These are phyloP conservation scores for Saccharomycopsis amapae DNA, from an alignment of 805 yeast genomes.

Conservation along the genomic window DNA sequence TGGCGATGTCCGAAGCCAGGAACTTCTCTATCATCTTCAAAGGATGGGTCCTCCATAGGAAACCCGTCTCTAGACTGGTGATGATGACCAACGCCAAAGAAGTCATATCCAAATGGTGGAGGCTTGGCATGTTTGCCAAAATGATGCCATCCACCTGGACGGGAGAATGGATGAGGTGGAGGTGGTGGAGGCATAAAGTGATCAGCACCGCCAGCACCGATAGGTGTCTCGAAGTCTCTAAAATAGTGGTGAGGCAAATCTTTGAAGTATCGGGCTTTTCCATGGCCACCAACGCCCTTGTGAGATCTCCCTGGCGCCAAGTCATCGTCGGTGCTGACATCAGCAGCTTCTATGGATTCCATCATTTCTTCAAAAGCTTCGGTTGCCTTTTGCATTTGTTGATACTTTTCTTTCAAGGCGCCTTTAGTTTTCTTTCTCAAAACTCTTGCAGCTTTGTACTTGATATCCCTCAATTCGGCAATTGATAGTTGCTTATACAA, in stretches of 20 bases:
- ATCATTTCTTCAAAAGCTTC: not conserved
- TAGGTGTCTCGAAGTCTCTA: not conserved
- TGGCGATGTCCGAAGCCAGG: slow-evolving; percentile 29
- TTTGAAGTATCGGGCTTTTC: not conserved
- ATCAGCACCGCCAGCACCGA: not conserved
- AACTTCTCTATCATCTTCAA: not conserved
- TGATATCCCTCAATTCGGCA: slow-evolving; percentile 14
- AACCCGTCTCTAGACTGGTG: too few relatives aligned
- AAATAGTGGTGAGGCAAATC: not conserved
- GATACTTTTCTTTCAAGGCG: not conserved
- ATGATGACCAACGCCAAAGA: not conserved
- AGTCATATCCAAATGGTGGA: not conserved
- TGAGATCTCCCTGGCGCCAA: not conserved
- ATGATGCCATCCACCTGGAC: too few relatives aligned
- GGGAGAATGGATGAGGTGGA: not conserved
- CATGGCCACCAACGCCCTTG: not conserved
- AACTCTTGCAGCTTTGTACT: slow-evolving; percentile 18
- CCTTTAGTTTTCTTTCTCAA: slow-evolving; percentile 19
- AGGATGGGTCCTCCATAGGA: not conserved
- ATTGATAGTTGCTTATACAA: slow-evolving; percentile 10
- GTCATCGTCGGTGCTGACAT: not conserved
- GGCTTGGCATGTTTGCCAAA: too few relatives aligned
- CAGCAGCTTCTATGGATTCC: slow-evolving; percentile 1
- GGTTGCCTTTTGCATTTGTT: not conserved
- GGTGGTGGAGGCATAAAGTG: not conserved